These are phyloP conservation scores for Pseudogymnoascus sp. DNA, from an alignment of 2,329 filamentous ascomycete species.

Conservation along the genomic window DNA sequence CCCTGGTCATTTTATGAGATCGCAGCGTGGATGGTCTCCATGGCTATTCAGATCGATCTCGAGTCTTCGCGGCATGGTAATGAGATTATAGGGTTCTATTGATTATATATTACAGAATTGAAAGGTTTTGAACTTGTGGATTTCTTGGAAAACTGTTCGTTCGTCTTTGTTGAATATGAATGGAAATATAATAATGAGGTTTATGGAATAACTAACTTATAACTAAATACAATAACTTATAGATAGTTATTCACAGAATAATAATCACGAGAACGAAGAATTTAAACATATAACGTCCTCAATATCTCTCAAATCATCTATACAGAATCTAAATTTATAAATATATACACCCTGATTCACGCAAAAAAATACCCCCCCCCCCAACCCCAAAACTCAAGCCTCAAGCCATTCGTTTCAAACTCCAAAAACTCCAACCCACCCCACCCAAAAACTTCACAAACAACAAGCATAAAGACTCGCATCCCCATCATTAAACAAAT, in stretches of 20 bases:
- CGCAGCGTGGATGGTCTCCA: background rate
- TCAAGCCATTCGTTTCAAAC: background rate
- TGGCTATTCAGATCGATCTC: background rate
- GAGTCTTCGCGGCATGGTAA: background rate
- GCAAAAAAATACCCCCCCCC: background rate
- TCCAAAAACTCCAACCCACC: background rate
- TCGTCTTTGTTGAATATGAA: background rate
- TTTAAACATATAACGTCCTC: background rate
- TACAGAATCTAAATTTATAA: background rate
- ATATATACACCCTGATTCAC: background rate
- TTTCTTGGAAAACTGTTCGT: background rate
- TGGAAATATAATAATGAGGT: background rate
- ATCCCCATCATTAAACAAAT: conserved; percentile 29
- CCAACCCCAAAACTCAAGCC: background rate
- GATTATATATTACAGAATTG: background rate
- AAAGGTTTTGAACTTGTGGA: background rate
- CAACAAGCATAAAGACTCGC: conserved; percentile 27
- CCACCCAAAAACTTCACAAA: conserved; percentile 19
- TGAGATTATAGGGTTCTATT: background rate
- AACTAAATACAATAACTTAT: too few relatives aligned
- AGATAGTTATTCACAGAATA: background rate
- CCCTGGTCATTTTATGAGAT: background rate
- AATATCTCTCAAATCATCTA: background rate
- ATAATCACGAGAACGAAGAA: background rate
- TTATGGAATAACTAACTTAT: too few relatives aligned